These are phyloP conservation scores for Hymenotorrendiella dingleyae DNA, from an alignment of 2,329 filamentous ascomycete species.

Conservation along the genomic window DNA sequence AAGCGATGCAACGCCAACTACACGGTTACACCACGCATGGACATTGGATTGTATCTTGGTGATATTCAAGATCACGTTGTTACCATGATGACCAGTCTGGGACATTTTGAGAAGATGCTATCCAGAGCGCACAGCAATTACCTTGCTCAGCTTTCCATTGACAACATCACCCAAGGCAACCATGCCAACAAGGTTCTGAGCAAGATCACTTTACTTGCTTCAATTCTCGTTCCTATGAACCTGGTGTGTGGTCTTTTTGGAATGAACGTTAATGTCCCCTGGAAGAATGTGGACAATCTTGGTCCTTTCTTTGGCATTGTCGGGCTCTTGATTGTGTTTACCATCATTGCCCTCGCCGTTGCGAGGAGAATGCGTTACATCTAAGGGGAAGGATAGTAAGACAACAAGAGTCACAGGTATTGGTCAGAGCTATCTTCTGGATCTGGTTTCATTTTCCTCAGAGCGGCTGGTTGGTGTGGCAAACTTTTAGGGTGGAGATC, in stretches of 20 bases:
- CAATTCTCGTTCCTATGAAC: conserved; percentile 93
- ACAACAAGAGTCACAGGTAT: too few relatives aligned
- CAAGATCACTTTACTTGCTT: conserved; percentile 92
- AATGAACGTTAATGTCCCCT: conserved; percentile 80
- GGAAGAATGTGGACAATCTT: conserved; percentile 38
- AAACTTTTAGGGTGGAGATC: too few relatives aligned
- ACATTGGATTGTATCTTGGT: conserved; percentile 92
- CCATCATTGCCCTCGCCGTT: conserved; percentile 20
- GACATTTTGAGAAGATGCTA: conserved; percentile 96
- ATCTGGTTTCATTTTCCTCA: too few relatives aligned
- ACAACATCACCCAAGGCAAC: conserved; percentile 83
- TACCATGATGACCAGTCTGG: conserved; percentile 96
- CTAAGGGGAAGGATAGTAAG: conserved; percentile 10
- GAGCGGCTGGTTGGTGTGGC: too few relatives aligned
- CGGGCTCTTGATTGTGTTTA: conserved; percentile 48
- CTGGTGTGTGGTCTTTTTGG: conserved; percentile 64
- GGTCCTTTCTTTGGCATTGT: conserved; percentile 58
- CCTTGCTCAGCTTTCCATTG: conserved; percentile 86
- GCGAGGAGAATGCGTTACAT: conserved; percentile 28
- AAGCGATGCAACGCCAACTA: conserved; percentile 99
- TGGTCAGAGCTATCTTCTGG: too few relatives aligned
- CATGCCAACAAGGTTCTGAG: conserved; percentile 83
- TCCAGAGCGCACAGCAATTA: conserved; percentile 94
- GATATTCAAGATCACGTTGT: conserved; percentile 99
- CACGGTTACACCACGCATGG: conserved; percentile 88